Conservation (phyloP, 2,329 filamentous ascomycete species). For the Sporothrix globosa region DNA sequence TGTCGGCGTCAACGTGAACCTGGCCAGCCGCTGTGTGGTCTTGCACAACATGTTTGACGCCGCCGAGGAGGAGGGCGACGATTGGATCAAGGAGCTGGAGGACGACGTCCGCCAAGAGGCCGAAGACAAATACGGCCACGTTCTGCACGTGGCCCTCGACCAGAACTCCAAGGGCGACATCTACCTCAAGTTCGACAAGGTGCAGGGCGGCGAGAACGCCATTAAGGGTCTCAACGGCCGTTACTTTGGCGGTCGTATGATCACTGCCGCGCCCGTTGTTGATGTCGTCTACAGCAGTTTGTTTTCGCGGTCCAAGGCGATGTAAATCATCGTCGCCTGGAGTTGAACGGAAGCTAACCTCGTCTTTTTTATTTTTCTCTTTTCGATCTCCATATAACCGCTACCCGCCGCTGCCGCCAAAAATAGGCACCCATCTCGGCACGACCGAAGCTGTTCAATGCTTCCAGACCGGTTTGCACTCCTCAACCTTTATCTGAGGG, state of each 20-base stretch:
- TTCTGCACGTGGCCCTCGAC: conserved; percentile 96
- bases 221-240: conserved; percentile 97
- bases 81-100: conserved; percentile 91
- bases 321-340: conserved; percentile 49
- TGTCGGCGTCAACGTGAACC: conserved; percentile 82
- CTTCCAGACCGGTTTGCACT: conserved; percentile 18
- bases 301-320: conserved; percentile 83
- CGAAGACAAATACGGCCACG: conserved; percentile 92
- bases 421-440: not conserved
- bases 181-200: conserved; percentile 96
- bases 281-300: conserved; percentile 98
- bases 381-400: too few species aligned
- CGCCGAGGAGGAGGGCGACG: conserved; percentile 83
- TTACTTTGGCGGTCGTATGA: conserved; percentile 90
- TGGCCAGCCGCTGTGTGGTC: conserved; percentile 90
- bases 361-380: not conserved
- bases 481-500: conserved; percentile 18
- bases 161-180: conserved; percentile 93
- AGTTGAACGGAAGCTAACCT: conserved; percentile 58
- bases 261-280: conserved; percentile 93
- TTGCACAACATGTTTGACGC: conserved; percentile 96
- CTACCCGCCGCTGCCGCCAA: not conserved
- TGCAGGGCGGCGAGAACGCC: conserved; percentile 93
- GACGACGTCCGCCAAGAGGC: conserved; percentile 92
- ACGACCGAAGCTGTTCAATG: not conserved